Evolutionary conservation across 1,139 yeast genomes (phyloP).

Genomic region (Hyphopichia fennica): DNA sequence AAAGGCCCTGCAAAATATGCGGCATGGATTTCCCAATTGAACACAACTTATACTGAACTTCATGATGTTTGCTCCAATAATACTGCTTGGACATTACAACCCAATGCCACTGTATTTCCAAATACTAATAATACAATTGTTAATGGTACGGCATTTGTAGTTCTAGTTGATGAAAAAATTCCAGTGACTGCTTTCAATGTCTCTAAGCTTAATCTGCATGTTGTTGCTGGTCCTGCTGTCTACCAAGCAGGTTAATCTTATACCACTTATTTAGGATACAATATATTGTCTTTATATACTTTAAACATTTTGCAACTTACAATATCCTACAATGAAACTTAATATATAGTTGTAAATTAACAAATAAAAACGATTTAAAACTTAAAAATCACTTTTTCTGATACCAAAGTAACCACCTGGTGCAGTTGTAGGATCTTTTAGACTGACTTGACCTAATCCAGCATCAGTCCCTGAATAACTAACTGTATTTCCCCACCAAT

Average conservation of each 20-base stretch:
- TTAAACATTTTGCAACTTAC: too few relatives aligned
- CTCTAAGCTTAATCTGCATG: neutral
- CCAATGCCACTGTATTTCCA: conserved; percentile 1
- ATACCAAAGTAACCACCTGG: conserved; percentile 51
- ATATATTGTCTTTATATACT: too few relatives aligned
- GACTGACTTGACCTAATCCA: conserved; percentile 23
- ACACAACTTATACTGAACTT: conserved; percentile 1
- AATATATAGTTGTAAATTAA: neutral
- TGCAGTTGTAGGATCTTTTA: conserved; percentile 22
- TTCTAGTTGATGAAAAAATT: neutral
- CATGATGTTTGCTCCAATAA: neutral
- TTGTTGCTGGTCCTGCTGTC: conserved; percentile 2
- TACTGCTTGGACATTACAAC: conserved; percentile 1
- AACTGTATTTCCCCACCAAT: conserved; percentile 63
- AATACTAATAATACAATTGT: conserved; percentile 2
- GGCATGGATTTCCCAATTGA: conserved; percentile 2
- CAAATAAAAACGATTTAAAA: neutral
- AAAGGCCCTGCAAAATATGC: neutral
- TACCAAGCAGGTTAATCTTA: neutral
- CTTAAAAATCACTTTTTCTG: conserved; percentile 11
- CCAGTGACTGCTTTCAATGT: neutral
- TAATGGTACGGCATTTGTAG: conserved; percentile 2
- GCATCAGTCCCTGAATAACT: conserved; percentile 44
- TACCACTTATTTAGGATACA: too few relatives aligned
- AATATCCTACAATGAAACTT: neutral